Evolutionary conservation across 805 yeast species (phyloP).

Genomic region (Yarrowia bubula): DNA sequence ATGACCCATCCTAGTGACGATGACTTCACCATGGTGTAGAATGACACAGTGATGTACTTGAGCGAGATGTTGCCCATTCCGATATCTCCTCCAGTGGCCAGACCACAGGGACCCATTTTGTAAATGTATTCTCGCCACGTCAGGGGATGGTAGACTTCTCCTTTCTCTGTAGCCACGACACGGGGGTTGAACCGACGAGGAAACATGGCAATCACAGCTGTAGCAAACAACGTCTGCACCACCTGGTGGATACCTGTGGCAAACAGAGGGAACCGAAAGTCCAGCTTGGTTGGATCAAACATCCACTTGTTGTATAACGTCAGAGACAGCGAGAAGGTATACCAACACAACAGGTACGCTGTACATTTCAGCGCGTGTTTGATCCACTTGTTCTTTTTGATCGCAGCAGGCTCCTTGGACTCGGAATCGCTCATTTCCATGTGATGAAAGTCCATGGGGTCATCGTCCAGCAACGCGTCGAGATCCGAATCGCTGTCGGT

Average conservation of each 20-base stretch:
- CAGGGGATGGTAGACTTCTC: slow-evolving; percentile 30
- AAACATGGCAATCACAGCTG: background rate
- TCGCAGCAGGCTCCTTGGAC: background rate
- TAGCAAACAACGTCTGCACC: slow-evolving; percentile 57
- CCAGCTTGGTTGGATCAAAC: slow-evolving; percentile 74
- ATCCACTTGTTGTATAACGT: slow-evolving; percentile 88
- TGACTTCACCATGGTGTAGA: slow-evolving; percentile 92
- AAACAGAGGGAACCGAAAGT: slow-evolving; percentile 78
- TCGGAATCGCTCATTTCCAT: slow-evolving; percentile 20
- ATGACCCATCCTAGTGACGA: slow-evolving; percentile 85
- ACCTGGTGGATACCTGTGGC: slow-evolving; percentile 85
- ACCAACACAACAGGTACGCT: slow-evolving; percentile 37
- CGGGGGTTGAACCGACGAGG: slow-evolving; percentile 17
- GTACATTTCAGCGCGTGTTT: slow-evolving; percentile 7
- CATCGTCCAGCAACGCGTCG: slow-evolving; percentile 13
- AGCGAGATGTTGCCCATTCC: slow-evolving; percentile 88
- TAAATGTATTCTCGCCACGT: slow-evolving; percentile 39
- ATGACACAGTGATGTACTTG: slow-evolving; percentile 70
- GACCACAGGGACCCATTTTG: slow-evolving; percentile 75
- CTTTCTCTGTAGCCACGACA: slow-evolving; percentile 8
- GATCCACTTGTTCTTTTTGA: slow-evolving; percentile 26
- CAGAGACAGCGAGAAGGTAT: slow-evolving; percentile 41
- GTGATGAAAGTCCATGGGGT: slow-evolving; percentile 11
- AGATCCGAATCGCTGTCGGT: slow-evolving; percentile 17
- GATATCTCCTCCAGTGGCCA: slow-evolving; percentile 89